Evolutionary conservation across 768 basidiomycete species (phyloP).

Genomic region (Panaeolus papilionaceus): DNA sequence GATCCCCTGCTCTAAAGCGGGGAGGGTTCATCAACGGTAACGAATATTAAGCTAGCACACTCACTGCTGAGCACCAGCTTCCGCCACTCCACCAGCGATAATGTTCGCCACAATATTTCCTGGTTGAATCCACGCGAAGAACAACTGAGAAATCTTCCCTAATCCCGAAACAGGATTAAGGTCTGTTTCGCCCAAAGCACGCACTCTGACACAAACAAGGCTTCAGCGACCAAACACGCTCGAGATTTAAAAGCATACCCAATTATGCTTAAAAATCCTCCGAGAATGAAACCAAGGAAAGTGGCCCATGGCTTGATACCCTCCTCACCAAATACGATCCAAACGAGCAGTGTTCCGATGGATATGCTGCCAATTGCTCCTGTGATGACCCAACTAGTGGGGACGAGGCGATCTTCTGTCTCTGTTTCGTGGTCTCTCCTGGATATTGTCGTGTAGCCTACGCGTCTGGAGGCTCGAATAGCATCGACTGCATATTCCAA

Average conservation of each 20-base stretch:
- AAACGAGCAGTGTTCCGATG: slow-evolving; percentile 80
- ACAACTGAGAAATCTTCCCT: slow-evolving; percentile 92
- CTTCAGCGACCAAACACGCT: slow-evolving; percentile 17
- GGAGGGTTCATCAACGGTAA: slow-evolving; percentile 7
- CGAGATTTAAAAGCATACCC: slow-evolving; percentile 50
- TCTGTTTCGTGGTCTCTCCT: slow-evolving; percentile 71
- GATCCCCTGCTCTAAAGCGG: slow-evolving; percentile 80
- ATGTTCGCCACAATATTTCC: slow-evolving; percentile 98
- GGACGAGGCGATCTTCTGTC: slow-evolving; percentile 81
- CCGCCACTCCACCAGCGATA: slow-evolving; percentile 95
- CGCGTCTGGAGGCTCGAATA: slow-evolving; percentile 30
- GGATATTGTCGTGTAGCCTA: slow-evolving; percentile 30
- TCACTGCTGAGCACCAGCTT: slow-evolving; percentile 93
- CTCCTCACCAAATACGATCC: slow-evolving; percentile 88
- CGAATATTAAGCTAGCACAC: slow-evolving; percentile 26
- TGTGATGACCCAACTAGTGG: slow-evolving; percentile 73
- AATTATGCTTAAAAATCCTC: slow-evolving; percentile 84
- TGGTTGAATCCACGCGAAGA: slow-evolving; percentile 94
- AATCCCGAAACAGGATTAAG: slow-evolving; percentile 91
- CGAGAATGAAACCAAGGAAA: slow-evolving; percentile 80
- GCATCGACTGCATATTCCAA: slow-evolving; percentile 53
- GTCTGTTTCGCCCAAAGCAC: slow-evolving; percentile 96
- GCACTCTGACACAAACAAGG: slow-evolving; percentile 59
- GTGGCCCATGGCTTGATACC: slow-evolving; percentile 98
- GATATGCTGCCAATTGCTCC: slow-evolving; percentile 70